phyloP scores from a whole-genome alignment of 192 early-diverging fungal species.

The Linderina pennispora region DNA sequence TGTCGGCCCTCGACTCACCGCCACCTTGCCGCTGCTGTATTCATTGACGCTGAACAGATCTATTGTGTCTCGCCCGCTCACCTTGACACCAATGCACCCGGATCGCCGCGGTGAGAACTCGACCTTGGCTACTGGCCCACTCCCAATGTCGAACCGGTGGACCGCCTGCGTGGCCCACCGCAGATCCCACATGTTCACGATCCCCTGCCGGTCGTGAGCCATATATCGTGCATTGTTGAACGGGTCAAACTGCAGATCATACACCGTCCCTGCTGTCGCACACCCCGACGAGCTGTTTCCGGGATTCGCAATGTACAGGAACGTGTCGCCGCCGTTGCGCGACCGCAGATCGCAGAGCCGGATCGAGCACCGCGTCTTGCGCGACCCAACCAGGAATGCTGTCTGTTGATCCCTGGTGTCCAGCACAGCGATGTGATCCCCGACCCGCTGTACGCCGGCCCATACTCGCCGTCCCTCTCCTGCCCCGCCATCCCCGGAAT shows the following conservation, averaged over 20 bases:
- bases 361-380: constrained; percentile 24
- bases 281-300: neutral
- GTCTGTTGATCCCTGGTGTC: constrained; percentile 25
- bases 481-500: neutral
- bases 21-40: constrained; percentile 4
- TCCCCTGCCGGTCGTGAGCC: constrained; percentile 32
- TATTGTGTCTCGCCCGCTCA: constrained; percentile 10
- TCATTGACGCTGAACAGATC: constrained; percentile 22
- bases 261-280: constrained; percentile 18
- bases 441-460: constrained; percentile 15
- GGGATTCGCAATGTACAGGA: constrained; percentile 23
- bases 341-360: constrained; percentile 37
- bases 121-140: constrained; percentile 3
- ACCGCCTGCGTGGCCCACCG: constrained; percentile 28
- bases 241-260: constrained; percentile 43
- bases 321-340: constrained; percentile 16
- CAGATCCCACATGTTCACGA: constrained; percentile 42
- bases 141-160: constrained; percentile 12
- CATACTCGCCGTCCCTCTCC: constrained; percentile 16
- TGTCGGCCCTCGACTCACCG: constrained; percentile 3
- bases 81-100: constrained; percentile 22
- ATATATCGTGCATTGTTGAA: constrained; percentile 36
- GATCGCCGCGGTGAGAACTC: constrained; percentile 27
- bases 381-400: constrained; percentile 32
- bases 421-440: constrained; percentile 36